Base-by-base conservation (phyloP, 257 asterid species). In the Scutellaria galericulata region DNA sequence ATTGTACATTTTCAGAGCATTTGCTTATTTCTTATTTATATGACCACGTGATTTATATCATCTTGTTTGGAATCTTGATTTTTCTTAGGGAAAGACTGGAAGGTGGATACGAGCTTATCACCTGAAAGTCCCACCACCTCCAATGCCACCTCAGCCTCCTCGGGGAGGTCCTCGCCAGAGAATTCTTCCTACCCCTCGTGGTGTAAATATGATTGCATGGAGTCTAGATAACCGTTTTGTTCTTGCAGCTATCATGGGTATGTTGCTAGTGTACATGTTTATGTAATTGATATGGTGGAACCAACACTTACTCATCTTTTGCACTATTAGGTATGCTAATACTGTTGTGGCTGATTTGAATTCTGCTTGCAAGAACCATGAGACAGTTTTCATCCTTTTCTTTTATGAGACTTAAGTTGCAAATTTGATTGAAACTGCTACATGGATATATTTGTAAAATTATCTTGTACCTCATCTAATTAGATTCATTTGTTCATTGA, bases 241-340 rank as follows among this genome's bases (percentile, higher is more conserved):
- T 63, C 98, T 95, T 72, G 99, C 99, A 72, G 98, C 99, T 84
- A 95, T 95, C 47, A 95, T 92, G 98, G 99, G 99, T 95, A 85
- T 64, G 86, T 52, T 69, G 62, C 66, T 53, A 56, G 75, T 72
- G 57, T 77, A 35, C 74, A 60, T 72, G 69, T 42, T 14, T 79
- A 15, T 13, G 15, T 66, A 50, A n/a, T 54, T 62, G 41, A 14
- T 72, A 55, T 74, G 31, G 68, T 52, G 41, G 77, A 65, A 68
- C 46, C 53, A n/a, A 13, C 39, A 71, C 12, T 37, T 46, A 18
- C 24, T 68, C n/a, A 53, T 52, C 40, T 39, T 64, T 57, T 47
- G 42, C 55, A 56, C 53, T 27, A 46, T 46, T 48, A 31, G 62
- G 61, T 35, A 59, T 59, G 75, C 39, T 39, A 39, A 9, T 68